Evolutionary conservation across 805 yeast species (phyloP), one percentile per base, ranked within the genome.

Genomic region (Saccharomycopsis sp.): DNA sequence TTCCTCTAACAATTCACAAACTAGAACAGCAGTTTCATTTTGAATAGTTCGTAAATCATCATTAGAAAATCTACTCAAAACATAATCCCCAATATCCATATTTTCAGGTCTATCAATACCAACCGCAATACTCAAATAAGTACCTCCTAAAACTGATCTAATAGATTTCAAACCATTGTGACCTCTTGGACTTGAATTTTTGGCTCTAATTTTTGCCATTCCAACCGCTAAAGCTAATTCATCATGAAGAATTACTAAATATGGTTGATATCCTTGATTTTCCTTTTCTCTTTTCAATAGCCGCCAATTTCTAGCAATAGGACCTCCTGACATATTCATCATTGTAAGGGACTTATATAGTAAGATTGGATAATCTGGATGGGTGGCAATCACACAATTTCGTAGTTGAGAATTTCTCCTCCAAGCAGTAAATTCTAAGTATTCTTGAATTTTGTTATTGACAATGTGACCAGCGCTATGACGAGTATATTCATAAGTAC

Each of bases 111-210:
- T 64, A 1, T 84, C 94, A n/a, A 88, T 81, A 0, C 96, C 96
- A 6, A 87, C 64, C 13, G 81, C 73, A 12, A 87, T 53, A 37
- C 84, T 72, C 14, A 73, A 66, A 52, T 77, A 84, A 14, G 63
- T 66, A 9, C 39, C 31, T 0, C 79, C 78, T 28, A 70, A 55
- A 18, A 44, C 31, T 5, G 56, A 49, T 34, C 67, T 70, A 3
- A 88, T 68, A 31, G 80, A 72, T 46, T 69, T 69, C 20, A 88
- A 63, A 0, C 96, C 96, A 53, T 85, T 86, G 52, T 88, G 97
- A 0, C 95, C 96, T 32, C 92, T 63, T n/a, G 76, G 67, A 33
- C 84, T 72, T 0, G 79, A 64, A 1, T 74, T 70, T 10, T 75
- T 77, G 15, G 61, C 62, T 36, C 89, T 64, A 2, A 80, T 55